These are phyloP conservation scores for Annulohypoxylon bovei DNA, from an alignment of 495 filamentous ascomycete species.

Conservation along the genomic window DNA sequence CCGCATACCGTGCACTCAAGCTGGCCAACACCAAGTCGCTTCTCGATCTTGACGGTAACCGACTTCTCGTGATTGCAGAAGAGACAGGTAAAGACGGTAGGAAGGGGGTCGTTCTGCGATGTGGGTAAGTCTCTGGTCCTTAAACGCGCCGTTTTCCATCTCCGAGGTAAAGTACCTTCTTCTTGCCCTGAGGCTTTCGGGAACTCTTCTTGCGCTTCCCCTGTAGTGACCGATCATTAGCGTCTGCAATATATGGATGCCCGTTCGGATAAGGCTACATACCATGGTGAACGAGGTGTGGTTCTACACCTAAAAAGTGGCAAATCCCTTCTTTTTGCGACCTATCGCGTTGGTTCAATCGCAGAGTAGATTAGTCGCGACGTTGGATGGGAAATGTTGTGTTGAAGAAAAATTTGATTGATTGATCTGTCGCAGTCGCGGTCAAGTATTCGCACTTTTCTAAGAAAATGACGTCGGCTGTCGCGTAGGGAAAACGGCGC, in stretches of 20 bases:
- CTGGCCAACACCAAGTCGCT: constrained; percentile 84
- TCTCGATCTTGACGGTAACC: constrained; percentile 87
- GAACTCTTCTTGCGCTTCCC: constrained; percentile 97
- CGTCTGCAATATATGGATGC: background rate
- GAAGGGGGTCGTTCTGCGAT: constrained; percentile 81
- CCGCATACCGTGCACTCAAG: constrained; percentile 93
- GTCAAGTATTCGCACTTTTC: constrained; percentile 1
- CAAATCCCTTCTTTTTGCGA: background rate
- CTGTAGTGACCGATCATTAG: constrained; percentile 45
- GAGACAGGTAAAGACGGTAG: constrained; percentile 90
- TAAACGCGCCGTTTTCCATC: background rate
- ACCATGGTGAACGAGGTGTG: background rate
- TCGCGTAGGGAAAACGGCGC: background rate
- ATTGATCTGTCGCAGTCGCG: background rate
- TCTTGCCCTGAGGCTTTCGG: constrained; percentile 81
- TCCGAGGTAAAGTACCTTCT: constrained; percentile 68
- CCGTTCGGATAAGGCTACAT: background rate
- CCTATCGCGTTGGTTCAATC: background rate
- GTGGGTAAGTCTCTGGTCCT: constrained; percentile 13
- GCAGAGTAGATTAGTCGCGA: background rate
- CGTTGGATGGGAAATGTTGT: background rate
- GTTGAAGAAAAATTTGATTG: background rate
- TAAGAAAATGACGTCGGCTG: constrained; percentile 5
- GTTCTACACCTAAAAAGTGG: background rate
- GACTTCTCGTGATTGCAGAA: constrained; percentile 98